Conservation (phyloP, 2,329 filamentous ascomycete species). For the Fusarium clavum region DNA sequence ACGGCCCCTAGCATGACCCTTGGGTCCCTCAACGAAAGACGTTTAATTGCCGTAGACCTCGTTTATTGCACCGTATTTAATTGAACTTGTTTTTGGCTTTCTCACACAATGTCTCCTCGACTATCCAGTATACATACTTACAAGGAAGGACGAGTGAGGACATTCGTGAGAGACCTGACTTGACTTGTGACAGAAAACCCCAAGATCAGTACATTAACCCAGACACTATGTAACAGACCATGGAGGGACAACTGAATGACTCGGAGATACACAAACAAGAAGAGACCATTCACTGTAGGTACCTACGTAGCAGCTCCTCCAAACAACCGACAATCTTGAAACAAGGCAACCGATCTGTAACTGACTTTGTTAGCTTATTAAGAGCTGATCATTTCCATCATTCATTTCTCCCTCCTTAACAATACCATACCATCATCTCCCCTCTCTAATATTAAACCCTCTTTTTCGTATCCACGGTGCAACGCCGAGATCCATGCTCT, state of each 20-base stretch:
- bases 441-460: constrained; percentile 6
- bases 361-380: not conserved
- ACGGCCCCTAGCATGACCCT: constrained; percentile 42
- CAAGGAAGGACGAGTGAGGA: constrained; percentile 3
- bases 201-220: not conserved
- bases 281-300: constrained; percentile 18
- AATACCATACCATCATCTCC: constrained; percentile 7
- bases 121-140: not conserved
- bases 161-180: not conserved
- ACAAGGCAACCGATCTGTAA: constrained; percentile 8
- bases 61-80: constrained; percentile 3
- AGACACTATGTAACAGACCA: not conserved
- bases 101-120: constrained; percentile 3
- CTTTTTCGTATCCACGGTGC: constrained; percentile 34
- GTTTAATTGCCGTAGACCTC: constrained; percentile 32
- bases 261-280: constrained; percentile 18
- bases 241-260: not conserved
- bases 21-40: constrained; percentile 23
- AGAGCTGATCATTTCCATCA: not conserved
- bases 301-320: constrained; percentile 1
- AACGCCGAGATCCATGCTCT: constrained; percentile 38
- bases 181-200: not conserved
- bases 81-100: constrained; percentile 2
- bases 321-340: constrained; percentile 4
- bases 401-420: constrained; percentile 11